A percentile compares a stretch with the other conserved stretches of the same genome.
Conservation (phyloP, 169 alveolate species). For the Plasmodium fragile region DNA sequence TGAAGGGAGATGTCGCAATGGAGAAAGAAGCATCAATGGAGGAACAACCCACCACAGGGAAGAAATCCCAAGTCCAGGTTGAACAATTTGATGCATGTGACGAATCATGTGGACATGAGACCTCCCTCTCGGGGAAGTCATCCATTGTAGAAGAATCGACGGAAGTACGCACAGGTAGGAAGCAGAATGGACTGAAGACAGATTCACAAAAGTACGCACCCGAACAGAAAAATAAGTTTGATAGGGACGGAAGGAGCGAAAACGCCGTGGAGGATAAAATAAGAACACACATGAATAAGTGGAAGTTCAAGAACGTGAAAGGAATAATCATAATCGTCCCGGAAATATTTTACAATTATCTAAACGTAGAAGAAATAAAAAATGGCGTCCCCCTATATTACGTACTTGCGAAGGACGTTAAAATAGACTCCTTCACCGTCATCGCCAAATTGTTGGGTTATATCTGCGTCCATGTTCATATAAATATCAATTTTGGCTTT, state of each 20-base stretch:
- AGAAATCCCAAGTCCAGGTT: background rate
- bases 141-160: background rate
- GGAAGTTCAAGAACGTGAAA: conserved; percentile 49
- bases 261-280: conserved; percentile 11
- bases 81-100: background rate
- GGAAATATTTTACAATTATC: conserved; percentile 52
- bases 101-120: background rate
- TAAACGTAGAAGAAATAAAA: conserved; percentile 35
- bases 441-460: conserved; percentile 64
- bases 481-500: conserved; percentile 47
- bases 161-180: background rate
- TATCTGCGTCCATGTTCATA: conserved; percentile 59
- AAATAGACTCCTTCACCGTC: conserved; percentile 45
- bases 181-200: background rate
- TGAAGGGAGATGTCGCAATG: background rate
- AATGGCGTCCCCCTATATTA: conserved; percentile 32
- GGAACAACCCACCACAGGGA: background rate
- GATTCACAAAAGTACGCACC: background rate
- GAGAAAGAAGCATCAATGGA: background rate
- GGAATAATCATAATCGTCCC: conserved; percentile 55
- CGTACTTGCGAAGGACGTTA: conserved; percentile 34
- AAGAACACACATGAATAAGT: background rate
- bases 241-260: background rate
- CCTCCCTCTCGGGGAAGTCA: background rate
- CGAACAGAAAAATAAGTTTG: background rate